Base-by-base conservation (phyloP, 2,329 filamentous ascomycete genomes). In the Penicillium italicum region DNA sequence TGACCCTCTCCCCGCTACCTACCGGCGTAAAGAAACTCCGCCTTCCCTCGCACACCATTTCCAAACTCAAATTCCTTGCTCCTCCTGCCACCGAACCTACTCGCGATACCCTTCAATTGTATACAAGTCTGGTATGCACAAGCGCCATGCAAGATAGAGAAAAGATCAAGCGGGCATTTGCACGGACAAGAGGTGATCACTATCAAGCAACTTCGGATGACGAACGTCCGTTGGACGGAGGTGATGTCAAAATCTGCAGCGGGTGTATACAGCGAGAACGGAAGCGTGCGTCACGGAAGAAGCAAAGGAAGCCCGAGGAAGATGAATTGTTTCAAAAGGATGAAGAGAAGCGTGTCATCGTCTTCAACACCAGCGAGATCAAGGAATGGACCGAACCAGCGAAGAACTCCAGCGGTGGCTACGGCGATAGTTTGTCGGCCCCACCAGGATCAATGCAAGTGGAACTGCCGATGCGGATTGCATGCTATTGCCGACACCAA, bases 401-500 rank as follows among this genome's bases (percentile, higher is more conserved):
- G 66, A 76, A 80, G 67, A 78, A 83, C 46, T 77, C 81, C 55
- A 74, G 79, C n/a, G 73, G 79, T 28, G 69, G 76, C 57, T 78
- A 74, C 59, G 65, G 58, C 53, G 72, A 73, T 45, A 63, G 66
- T 47, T 66, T 64, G 38, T 62, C 67, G 31, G 57, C 69, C 11
- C 76, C 79, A 42, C 79, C 80, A 44, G 85, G 84, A 48, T 84
- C 87, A 7, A 85, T 90, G 78, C 87, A 91, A 67, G 86, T 96
- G 22, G 87, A 92, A 63, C 85, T 90, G 2, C 91, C 91, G 0
- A 96, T 97, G 92, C 87, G 93, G 10, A 97, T 99, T 66, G 91
- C 92, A 24, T 99, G 93, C 72, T 99, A 97, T 74, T 97, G 93
- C 75, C 86, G 93, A 20, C 93, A 99, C 70, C 93, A 97, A 66